A percentile compares a stretch with the other conserved stretches of the same genome.
These are phyloP conservation scores for Trypanosoma boissoni DNA, from an alignment of 208 protist species.

Conservation along the genomic window DNA sequence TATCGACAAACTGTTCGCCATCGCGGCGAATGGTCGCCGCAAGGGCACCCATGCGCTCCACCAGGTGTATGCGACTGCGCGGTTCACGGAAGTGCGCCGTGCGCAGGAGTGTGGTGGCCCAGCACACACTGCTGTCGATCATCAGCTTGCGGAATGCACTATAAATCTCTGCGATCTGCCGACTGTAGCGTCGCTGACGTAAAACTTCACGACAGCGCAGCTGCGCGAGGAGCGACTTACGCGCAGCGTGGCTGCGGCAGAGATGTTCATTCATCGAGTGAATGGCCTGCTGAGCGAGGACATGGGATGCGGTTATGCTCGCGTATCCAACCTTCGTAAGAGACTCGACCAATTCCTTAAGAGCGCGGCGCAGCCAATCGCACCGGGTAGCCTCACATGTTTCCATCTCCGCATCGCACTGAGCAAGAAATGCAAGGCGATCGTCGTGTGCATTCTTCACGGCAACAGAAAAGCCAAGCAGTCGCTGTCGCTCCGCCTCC, in stretches of 20 bases:
- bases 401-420: constrained; percentile 35
- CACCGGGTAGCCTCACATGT: constrained; percentile 47
- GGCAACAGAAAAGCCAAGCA: constrained; percentile 38
- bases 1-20: constrained; percentile 48
- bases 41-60: constrained; percentile 36
- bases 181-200: constrained; percentile 55
- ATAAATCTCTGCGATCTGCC: constrained; percentile 43
- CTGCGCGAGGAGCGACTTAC: constrained; percentile 50
- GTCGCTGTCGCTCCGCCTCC: constrained; percentile 45
- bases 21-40: constrained; percentile 37
- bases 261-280: constrained; percentile 69
- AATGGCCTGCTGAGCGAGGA: constrained; percentile 76
- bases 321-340: constrained; percentile 71
- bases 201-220: constrained; percentile 67
- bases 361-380: constrained; percentile 30
- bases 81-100: constrained; percentile 59
- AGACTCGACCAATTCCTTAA: constrained; percentile 55
- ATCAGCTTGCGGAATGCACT: constrained; percentile 40
- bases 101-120: constrained; percentile 51
- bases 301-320: constrained; percentile 70
- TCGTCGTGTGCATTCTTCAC: constrained; percentile 29
- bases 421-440: constrained; percentile 38
- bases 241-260: constrained; percentile 47
- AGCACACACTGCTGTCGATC: constrained; percentile 40
- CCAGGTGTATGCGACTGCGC: constrained; percentile 26